Evolutionary conservation across 2,329 filamentous ascomycete genomes (phyloP).

Genomic region (Microdochium paspali): DNA sequence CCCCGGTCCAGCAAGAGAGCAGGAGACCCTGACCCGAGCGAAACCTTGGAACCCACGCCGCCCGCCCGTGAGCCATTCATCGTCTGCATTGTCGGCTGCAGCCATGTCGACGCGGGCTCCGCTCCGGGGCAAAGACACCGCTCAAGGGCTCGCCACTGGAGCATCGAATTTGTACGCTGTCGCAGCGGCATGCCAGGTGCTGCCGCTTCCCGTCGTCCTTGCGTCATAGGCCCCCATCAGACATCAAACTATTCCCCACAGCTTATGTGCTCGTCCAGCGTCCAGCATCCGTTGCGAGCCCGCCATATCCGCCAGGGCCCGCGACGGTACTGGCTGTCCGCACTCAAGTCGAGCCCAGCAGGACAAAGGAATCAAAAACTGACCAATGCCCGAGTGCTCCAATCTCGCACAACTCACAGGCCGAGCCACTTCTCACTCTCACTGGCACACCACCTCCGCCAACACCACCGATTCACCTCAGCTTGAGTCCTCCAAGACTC

Average conservation of each 20-base stretch:
- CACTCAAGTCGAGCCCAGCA: too few relatives aligned
- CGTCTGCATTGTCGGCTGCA: neutral
- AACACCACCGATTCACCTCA: slow-evolving; percentile 13
- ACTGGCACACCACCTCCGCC: slow-evolving; percentile 1
- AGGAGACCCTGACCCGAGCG: neutral
- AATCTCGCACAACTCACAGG: neutral
- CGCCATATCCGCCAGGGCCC: neutral
- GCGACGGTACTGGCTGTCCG: neutral
- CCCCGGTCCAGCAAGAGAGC: too few relatives aligned
- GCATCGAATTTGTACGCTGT: neutral
- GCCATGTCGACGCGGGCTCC: neutral
- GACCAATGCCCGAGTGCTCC: neutral
- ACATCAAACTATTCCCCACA: too few relatives aligned
- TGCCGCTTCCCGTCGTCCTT: neutral
- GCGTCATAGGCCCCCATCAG: neutral
- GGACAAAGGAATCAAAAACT: neutral
- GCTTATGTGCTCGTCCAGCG: neutral
- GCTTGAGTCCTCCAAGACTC: slow-evolving; percentile 9
- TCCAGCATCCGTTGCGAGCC: neutral
- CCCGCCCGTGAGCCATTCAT: too few relatives aligned
- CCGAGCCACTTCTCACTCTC: neutral
- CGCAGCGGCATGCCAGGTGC: neutral
- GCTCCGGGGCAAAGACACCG: neutral
- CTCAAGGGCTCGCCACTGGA: neutral
- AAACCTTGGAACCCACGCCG: neutral